A percentile compares a stretch with the other conserved stretches of the same genome.
phyloP scores from a whole-genome alignment of 805 yeast species.

The Candida easanensis region DNA sequence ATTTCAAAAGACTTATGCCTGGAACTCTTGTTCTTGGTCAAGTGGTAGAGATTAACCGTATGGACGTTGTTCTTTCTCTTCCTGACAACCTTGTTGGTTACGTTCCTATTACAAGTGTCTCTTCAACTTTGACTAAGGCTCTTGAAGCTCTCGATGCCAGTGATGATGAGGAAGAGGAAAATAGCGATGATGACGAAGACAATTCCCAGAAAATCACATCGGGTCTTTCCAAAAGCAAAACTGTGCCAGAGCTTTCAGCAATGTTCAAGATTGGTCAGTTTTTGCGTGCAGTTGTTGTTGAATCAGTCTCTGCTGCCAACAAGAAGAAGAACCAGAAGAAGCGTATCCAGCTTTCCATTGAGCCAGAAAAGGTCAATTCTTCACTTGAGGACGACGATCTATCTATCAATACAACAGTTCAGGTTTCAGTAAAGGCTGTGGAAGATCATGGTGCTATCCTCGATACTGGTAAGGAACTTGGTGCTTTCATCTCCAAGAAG shows the following conservation, averaged over 20 bases:
- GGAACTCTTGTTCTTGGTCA: conserved; percentile 82
- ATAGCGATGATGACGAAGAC: conserved; percentile 33
- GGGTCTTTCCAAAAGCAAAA: conserved; percentile 31
- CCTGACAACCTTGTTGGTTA: conserved; percentile 82
- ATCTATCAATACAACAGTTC: conserved; percentile 59
- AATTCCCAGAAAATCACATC: conserved; percentile 15
- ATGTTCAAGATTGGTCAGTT: conserved; percentile 76
- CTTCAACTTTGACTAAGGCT: conserved; percentile 54
- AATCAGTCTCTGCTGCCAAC: conserved; percentile 42
- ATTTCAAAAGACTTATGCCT: conserved; percentile 58
- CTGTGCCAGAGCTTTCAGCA: conserved; percentile 53
- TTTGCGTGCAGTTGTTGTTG: conserved; percentile 77
- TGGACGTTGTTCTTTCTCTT: conserved; percentile 66
- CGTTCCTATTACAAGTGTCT: conserved; percentile 70
- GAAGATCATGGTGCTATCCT: conserved; percentile 92
- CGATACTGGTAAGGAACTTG: conserved; percentile 59
- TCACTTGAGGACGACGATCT: conserved; percentile 63
- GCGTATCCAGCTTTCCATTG: conserved; percentile 67
- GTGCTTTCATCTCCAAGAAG: conserved; percentile 76
- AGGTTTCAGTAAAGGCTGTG: conserved; percentile 70
- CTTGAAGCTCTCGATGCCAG: conserved; percentile 56
- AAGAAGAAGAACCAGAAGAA: conserved; percentile 43
- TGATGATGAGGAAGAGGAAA: conserved; percentile 40
- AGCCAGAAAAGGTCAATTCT: conserved; percentile 70
- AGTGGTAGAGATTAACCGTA: conserved; percentile 53